phyloP scores from a whole-genome alignment of 108 stramenopile species.

The Nannochloropsis oceanica region DNA sequence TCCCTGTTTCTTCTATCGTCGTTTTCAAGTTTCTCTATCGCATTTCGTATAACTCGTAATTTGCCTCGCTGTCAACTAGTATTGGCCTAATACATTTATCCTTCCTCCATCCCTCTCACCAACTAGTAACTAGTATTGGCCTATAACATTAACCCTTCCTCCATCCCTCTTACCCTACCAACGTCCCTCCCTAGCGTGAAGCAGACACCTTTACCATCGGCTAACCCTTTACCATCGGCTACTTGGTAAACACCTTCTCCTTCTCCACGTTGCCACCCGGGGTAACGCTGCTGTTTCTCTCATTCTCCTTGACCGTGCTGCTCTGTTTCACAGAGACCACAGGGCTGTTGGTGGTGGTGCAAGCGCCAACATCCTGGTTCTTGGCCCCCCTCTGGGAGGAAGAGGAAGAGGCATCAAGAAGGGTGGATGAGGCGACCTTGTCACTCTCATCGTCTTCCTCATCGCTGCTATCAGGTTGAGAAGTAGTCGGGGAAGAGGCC shows the following conservation, averaged over 20 bases:
- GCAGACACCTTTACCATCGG: no score
- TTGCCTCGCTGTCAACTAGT: no score
- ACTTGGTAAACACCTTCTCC: no score
- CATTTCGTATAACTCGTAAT: background rate
- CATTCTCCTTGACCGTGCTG: background rate
- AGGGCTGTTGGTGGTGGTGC: no score
- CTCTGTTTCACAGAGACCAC: background rate
- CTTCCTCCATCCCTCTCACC: background rate
- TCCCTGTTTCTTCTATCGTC: background rate
- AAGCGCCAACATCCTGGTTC: background rate
- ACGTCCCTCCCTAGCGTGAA: no score
- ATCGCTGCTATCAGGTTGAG: background rate
- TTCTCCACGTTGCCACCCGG: background rate
- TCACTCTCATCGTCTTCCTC: background rate
- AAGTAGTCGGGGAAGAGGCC: background rate
- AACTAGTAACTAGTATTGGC: no score
- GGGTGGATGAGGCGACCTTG: conserved; percentile 8
- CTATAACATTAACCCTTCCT: background rate
- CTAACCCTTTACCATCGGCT: no score
- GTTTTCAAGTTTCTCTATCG: background rate
- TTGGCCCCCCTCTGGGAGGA: background rate
- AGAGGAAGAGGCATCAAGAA: background rate
- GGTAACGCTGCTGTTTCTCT: background rate
- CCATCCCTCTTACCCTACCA: background rate
- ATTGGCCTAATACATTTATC: background rate